Conservation (phyloP, 202 grass and related monocot species). For the Carex arenaria region DNA sequence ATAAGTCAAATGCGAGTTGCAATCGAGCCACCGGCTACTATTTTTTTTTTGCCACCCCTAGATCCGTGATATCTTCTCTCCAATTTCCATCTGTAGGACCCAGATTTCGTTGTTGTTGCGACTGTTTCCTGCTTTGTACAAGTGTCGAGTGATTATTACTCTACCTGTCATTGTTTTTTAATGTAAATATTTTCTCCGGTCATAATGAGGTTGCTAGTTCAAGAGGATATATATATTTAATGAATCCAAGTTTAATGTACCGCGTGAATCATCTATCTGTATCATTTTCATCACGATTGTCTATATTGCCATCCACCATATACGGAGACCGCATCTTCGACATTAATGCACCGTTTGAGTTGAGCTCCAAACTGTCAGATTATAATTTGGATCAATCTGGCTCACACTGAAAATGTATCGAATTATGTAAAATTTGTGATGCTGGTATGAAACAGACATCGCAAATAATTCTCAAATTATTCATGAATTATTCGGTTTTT, state of each 20-base stretch:
- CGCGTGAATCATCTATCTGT: neutral
- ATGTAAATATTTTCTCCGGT: neutral
- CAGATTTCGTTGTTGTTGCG: neutral
- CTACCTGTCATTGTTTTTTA: neutral
- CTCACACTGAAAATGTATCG: too few species aligned
- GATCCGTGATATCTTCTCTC: too few species aligned
- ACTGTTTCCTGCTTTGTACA: neutral
- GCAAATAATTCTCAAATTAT: too few species aligned
- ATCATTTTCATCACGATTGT: neutral
- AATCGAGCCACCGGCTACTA: too few species aligned
- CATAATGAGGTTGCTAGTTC: neutral
- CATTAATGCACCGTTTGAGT: too few species aligned
- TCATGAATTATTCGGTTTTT: too few species aligned
- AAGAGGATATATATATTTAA: neutral
- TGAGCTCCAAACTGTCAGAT: too few species aligned
- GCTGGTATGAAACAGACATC: too few species aligned
- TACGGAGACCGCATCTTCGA: too few species aligned
- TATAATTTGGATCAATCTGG: too few species aligned
- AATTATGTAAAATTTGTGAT: too few species aligned
- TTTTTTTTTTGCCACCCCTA: neutral
- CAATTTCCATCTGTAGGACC: neutral
- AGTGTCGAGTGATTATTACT: neutral
- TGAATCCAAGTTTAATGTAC: neutral
- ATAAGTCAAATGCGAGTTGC: too few species aligned
- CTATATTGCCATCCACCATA: neutral